Evolutionary conservation across 441 rosid genomes (phyloP).

Genomic region (Oxalis stricta): DNA sequence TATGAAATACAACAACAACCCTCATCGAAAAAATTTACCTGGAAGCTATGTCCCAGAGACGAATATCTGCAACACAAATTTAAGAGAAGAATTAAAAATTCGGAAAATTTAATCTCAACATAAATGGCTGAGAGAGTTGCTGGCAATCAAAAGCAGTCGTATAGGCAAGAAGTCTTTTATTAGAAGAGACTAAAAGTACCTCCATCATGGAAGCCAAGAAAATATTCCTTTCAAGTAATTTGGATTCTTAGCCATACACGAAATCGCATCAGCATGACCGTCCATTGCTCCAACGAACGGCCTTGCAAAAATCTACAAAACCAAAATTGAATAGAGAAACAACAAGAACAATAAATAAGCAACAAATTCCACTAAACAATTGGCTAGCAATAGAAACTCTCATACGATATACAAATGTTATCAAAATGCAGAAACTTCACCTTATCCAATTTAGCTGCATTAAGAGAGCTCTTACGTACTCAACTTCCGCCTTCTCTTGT

Average conservation of each 20-base stretch:
- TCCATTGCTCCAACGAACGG: constrained; percentile 96
- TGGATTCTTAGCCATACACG: constrained; percentile 94
- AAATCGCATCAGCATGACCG: constrained; percentile 71
- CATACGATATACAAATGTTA: no score
- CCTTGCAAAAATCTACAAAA: constrained; percentile 67
- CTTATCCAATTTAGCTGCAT: constrained; percentile 88
- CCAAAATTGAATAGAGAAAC: neutral
- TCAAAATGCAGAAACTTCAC: constrained; percentile 17
- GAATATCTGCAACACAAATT: constrained; percentile 52
- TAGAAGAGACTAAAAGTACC: constrained; percentile 23
- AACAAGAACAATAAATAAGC: neutral
- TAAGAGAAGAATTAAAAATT: neutral
- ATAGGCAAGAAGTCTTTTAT: no score
- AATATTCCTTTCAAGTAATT: constrained; percentile 73
- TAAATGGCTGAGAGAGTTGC: neutral
- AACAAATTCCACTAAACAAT: neutral
- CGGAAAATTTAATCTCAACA: neutral
- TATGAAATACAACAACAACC: no score
- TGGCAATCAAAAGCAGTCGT: neutral
- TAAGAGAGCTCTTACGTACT: constrained; percentile 81
- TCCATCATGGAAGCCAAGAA: constrained; percentile 96
- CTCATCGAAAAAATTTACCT: constrained; percentile 29
- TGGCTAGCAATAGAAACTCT: neutral
- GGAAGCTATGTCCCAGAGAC: constrained; percentile 87
- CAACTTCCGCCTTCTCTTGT: constrained; percentile 79